Evolutionary conservation across 176 grass and related monocot genomes (phyloP).

Genomic region (Eleusine coracana): DNA sequence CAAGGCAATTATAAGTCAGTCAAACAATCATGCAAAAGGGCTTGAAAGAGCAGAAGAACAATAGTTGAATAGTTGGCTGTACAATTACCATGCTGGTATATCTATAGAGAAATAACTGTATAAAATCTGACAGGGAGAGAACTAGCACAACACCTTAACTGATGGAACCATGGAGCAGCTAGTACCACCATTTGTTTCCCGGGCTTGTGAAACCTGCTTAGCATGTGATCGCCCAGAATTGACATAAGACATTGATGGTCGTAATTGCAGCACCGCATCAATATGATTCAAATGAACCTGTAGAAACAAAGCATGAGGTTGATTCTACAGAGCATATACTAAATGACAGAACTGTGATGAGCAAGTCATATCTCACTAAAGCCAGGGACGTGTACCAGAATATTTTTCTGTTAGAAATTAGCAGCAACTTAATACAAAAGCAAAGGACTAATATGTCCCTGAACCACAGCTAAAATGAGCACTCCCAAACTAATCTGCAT

Average conservation of each 20-base stretch:
- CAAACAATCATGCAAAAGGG: slow-evolving; percentile 18
- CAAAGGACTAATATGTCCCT: slow-evolving; percentile 3
- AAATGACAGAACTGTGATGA: too few species aligned
- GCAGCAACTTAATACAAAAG: not conserved
- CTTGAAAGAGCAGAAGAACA: not conserved
- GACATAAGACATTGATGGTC: slow-evolving; percentile 61
- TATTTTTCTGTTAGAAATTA: not conserved
- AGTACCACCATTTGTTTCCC: slow-evolving; percentile 26
- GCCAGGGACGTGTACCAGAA: not conserved
- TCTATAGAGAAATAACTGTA: slow-evolving; percentile 3
- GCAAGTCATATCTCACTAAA: not conserved
- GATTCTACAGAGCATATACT: not conserved
- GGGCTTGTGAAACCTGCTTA: slow-evolving; percentile 46
- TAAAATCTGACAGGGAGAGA: slow-evolving; percentile 17
- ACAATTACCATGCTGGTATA: slow-evolving; percentile 4
- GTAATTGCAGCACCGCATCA: slow-evolving; percentile 72
- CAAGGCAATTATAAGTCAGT: not conserved
- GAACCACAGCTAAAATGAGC: slow-evolving; percentile 19
- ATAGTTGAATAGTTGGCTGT: not conserved
- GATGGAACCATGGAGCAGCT: slow-evolving; percentile 22
- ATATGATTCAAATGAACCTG: slow-evolving; percentile 88
- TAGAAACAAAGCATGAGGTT: slow-evolving; percentile 41
- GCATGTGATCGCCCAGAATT: slow-evolving; percentile 41
- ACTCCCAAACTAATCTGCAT: not conserved
- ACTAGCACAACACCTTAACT: slow-evolving; percentile 28